Evolutionary conservation across 2,329 filamentous ascomycete species (phyloP), one percentile per base, ranked within the genome.

Genomic region (Penicillium occitanis): DNA sequence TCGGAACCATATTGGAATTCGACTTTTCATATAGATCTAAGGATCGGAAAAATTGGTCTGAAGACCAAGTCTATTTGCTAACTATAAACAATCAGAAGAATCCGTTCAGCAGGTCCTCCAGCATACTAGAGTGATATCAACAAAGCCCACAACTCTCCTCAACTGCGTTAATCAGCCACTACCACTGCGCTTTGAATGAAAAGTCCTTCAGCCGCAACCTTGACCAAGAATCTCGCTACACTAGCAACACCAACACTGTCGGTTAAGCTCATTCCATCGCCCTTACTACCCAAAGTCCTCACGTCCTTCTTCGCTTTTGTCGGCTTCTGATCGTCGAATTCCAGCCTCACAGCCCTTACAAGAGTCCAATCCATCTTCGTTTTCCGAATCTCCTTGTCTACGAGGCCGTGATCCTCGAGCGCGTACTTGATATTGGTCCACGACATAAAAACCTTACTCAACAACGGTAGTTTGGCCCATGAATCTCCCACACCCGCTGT

Each of bases 391-490:
- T 80, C 77, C 67, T 75, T 71, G 40, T 81, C 74, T n/a, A 80
- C 63, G 13, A 76, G 65, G 61, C 66, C 53, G 14, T 81, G 78
- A 63, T 81, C 78, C 61, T 77, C 71, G 28, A 81, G 71, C 3
- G 78, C 75, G 63, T 77, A 74, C 68, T 79, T 80, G 69, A 80
- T 67, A 58, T 81, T 80, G 17, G 78, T 80, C 74, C 72, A 78
- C 0, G 73, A 68, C 74, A 81, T 72, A 62, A 80, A 77, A 0
- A 71, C 75, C 63, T 76, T 78, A 68, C 67, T 73, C 51, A 80
- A 62, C 69, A 70, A 75, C 5, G 76, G 75, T 17, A 80, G 65
- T 2, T 73, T 74, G 1, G 8, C 65, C 78, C 76, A 79, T 25
- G 77, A 79, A 63, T 80, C 76, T 5, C 78, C 79, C 19, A 73